phyloP scores from a whole-genome alignment of 2,329 filamentous ascomycete species.

The Botrytis sinoallii region DNA sequence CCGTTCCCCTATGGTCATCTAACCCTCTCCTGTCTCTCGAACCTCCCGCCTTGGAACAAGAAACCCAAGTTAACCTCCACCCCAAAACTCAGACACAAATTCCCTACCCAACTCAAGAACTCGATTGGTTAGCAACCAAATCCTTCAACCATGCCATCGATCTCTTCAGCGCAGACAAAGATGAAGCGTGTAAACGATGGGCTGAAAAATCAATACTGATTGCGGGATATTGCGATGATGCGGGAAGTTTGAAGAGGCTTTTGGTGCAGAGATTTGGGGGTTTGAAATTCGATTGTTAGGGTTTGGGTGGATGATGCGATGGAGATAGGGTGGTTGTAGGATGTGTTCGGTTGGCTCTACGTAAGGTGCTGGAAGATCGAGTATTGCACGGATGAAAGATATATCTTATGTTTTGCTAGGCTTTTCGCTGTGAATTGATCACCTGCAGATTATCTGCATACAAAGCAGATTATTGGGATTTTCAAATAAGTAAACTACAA shows the following conservation, averaged over 20 bases:
- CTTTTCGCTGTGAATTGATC: not conserved
- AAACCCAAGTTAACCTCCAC: not conserved
- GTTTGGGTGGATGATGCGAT: not conserved
- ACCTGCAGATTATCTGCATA: too few species aligned
- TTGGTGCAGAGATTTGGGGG: conserved; percentile 7
- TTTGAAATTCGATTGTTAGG: not conserved
- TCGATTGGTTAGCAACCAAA: conserved; percentile 72
- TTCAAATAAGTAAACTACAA: too few species aligned
- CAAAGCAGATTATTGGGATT: too few species aligned
- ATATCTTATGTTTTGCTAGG: not conserved
- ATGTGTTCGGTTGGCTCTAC: not conserved
- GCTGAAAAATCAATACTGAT: conserved; percentile 38
- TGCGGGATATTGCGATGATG: conserved; percentile 34
- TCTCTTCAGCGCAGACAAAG: conserved; percentile 54
- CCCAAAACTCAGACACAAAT: conserved; percentile 37
- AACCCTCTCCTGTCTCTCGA: not conserved
- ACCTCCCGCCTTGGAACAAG: accelerated
- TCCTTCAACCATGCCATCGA: conserved; percentile 71
- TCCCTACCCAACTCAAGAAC: conserved; percentile 61
- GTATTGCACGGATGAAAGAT: not conserved
- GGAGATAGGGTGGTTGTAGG: not conserved
- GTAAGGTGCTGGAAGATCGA: not conserved
- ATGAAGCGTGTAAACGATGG: conserved; percentile 49
- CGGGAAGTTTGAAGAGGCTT: conserved; percentile 29
- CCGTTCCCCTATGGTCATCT: accelerated